Percentiles rank a stretch among this genome's conserved stretches.
phyloP scores from a whole-genome alignment of 805 yeast genomes.

The Myxozyma melibiosi region DNA sequence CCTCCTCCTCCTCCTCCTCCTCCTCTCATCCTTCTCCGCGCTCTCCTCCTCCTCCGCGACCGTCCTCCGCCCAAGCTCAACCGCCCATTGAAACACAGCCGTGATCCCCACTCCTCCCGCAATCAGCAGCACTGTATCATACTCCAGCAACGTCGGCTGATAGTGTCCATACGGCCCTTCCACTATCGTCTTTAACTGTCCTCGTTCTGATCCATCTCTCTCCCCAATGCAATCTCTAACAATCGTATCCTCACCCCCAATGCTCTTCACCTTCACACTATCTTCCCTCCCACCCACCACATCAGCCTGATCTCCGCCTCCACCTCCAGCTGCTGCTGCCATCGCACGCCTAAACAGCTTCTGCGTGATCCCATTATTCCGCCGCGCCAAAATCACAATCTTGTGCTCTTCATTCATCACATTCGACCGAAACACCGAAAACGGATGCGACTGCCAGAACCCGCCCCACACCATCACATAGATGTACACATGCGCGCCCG shows the following conservation, averaged over 20 bases:
- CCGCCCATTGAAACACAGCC: slow-evolving; percentile 53
- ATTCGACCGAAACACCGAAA: slow-evolving; percentile 6
- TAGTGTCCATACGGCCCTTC: slow-evolving; percentile 63
- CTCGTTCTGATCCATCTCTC: too few species aligned
- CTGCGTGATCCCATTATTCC: slow-evolving; percentile 7
- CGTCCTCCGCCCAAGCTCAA: slow-evolving; percentile 21
- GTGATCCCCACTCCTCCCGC: slow-evolving; percentile 71
- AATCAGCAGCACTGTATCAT: slow-evolving; percentile 51
- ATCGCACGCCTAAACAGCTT: background rate
- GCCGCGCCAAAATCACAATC: background rate
- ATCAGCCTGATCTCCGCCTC: background rate
- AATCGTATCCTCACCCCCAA: too few species aligned
- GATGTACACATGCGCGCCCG: slow-evolving; percentile 26
- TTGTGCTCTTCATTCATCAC: background rate
- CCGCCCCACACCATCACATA: slow-evolving; percentile 3
- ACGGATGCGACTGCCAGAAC: slow-evolving; percentile 24
- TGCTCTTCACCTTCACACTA: too few species aligned
- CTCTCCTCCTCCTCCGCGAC: background rate
- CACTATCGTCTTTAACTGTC: slow-evolving; percentile 47
- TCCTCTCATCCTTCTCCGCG: too few species aligned
- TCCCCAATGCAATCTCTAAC: too few species aligned
- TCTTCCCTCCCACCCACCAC: too few species aligned
- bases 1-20: too few species aligned
- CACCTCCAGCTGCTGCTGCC: background rate
- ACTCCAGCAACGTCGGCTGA: slow-evolving; percentile 50